These are phyloP conservation scores for Diaporthe sp. DNA, from an alignment of 2,329 filamentous ascomycete genomes.

Conservation along the genomic window DNA sequence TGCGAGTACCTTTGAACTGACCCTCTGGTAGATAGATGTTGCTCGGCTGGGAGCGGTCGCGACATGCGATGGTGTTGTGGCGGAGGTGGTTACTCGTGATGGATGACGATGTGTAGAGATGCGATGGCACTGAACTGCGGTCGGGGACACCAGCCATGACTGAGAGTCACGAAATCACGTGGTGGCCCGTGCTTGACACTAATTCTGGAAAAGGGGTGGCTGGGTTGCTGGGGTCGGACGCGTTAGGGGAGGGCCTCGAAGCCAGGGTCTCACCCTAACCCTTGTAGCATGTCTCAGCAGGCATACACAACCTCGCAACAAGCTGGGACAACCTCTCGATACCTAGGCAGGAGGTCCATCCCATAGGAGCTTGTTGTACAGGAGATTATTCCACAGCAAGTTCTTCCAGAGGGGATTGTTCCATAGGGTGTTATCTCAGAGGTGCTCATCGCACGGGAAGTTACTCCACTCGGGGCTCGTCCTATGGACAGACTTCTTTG, in stretches of 20 bases:
- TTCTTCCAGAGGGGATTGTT: too few relatives aligned
- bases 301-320: neutral
- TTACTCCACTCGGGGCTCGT: too few relatives aligned
- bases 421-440: too few relatives aligned
- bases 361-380: too few relatives aligned
- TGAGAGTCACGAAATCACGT: neutral
- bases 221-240: too few relatives aligned
- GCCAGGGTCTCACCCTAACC: neutral
- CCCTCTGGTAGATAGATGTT: conserved; percentile 5
- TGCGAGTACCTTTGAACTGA: conserved; percentile 33
- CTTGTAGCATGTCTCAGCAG: neutral
- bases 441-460: too few relatives aligned
- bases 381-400: too few relatives aligned
- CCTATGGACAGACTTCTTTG: neutral
- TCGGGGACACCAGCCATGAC: neutral
- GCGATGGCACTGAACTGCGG: neutral
- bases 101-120: neutral
- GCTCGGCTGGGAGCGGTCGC: neutral
- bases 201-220: neutral
- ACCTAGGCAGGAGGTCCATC: too few relatives aligned
- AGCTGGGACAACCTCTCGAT: neutral
- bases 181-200: neutral
- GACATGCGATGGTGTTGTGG: neutral
- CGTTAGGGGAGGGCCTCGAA: too few relatives aligned
- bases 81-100: neutral